Percentiles rank a stretch among this genome's conserved stretches.
phyloP scores from a whole-genome alignment of 306 rosid species.

The Abrus precatorius region DNA sequence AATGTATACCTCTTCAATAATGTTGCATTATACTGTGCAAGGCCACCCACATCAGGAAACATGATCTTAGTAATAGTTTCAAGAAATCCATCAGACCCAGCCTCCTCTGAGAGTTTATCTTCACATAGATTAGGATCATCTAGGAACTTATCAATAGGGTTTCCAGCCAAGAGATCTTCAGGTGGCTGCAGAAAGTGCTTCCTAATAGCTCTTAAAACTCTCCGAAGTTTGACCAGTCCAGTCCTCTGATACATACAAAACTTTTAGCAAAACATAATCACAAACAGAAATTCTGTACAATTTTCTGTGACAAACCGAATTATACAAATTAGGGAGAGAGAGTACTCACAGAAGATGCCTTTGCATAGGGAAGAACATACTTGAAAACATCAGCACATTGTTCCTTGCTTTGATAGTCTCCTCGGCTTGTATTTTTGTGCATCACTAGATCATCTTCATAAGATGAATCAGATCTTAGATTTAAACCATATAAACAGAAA shows the following conservation, averaged over 20 bases:
- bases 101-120: constrained; percentile 97
- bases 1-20: constrained; percentile 71
- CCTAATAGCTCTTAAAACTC: constrained; percentile 95
- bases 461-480: constrained; percentile 88
- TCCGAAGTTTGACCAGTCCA: constrained; percentile 91
- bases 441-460: constrained; percentile 88
- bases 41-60: constrained; percentile 77
- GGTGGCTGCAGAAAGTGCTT: constrained; percentile 94
- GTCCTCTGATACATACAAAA: constrained; percentile 69
- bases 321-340: constrained; percentile 45
- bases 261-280: constrained; percentile 44
- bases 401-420: constrained; percentile 95
- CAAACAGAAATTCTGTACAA: constrained; percentile 38
- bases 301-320: constrained; percentile 32
- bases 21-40: constrained; percentile 72
- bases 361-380: constrained; percentile 95
- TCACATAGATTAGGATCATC: constrained; percentile 88
- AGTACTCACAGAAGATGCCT: constrained; percentile 93
- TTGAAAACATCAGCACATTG: constrained; percentile 97
- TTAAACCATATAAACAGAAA: constrained; percentile 93
- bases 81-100: constrained; percentile 91
- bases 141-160: constrained; percentile 86
- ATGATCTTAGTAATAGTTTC: constrained; percentile 76
- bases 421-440: constrained; percentile 95
- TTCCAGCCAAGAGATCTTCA: constrained; percentile 84